Evolutionary conservation across 345 rosid species (phyloP).

Genomic region (Ceriops zippeliana): DNA sequence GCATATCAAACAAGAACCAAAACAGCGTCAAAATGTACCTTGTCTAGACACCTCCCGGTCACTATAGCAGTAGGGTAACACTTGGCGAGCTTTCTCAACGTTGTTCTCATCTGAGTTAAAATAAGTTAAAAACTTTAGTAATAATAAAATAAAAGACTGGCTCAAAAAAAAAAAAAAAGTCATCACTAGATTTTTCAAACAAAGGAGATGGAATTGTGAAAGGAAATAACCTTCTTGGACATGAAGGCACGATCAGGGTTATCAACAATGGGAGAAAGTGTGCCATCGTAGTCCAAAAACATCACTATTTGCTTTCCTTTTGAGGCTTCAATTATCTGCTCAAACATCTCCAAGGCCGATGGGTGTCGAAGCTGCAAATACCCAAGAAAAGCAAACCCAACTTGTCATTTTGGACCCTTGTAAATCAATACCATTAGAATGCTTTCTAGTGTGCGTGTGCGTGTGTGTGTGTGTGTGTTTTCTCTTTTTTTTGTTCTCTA

Average conservation of each 20-base stretch:
- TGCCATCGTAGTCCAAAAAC: constrained; percentile 91
- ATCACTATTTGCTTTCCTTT: constrained; percentile 75
- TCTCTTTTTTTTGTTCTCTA: neutral
- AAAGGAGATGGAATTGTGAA: neutral
- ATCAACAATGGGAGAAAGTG: constrained; percentile 86
- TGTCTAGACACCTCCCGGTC: constrained; percentile 79
- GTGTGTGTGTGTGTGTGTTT: too few species aligned
- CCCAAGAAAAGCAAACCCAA: neutral
- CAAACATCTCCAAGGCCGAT: constrained; percentile 73
- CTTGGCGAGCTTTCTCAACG: constrained; percentile 53
- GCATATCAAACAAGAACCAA: neutral
- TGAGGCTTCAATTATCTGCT: constrained; percentile 56
- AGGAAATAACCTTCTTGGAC: constrained; percentile 59
- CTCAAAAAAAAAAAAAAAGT: neutral
- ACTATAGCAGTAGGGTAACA: constrained; percentile 78
- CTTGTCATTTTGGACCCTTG: neutral
- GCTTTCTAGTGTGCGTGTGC: too few species aligned
- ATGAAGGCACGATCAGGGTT: constrained; percentile 90
- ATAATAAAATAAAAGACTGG: neutral
- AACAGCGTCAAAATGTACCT: constrained; percentile 42
- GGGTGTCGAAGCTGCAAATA: constrained; percentile 57
- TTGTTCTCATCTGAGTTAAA: constrained; percentile 55
- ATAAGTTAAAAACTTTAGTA: neutral
- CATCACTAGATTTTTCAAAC: neutral
- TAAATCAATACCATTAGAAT: neutral